Conservation (phyloP, 2,329 filamentous ascomycete genomes). For the Fusarium tjaetaba region DNA sequence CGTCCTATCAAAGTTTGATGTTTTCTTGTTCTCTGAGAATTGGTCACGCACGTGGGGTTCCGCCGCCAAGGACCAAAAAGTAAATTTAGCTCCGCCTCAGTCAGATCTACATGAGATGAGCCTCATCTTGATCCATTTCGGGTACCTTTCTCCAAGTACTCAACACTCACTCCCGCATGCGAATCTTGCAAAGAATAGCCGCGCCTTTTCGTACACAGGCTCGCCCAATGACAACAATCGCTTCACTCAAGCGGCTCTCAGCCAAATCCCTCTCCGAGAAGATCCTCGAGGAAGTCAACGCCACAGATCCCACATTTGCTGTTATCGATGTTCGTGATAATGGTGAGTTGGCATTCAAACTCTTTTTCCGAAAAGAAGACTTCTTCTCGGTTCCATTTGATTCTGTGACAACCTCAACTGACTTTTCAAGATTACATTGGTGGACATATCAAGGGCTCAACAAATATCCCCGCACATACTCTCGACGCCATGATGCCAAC, state of each 20-base stretch:
- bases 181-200: not conserved
- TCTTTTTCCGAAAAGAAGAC: not conserved
- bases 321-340: conserved; percentile 91
- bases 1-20: not conserved
- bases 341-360: conserved; percentile 57
- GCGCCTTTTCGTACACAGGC: conserved; percentile 12
- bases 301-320: conserved; percentile 64
- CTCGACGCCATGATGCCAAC: conserved; percentile 83
- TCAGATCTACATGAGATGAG: conserved; percentile 9
- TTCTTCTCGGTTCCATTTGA: not conserved
- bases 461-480: conserved; percentile 77
- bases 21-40: not conserved
- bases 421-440: conserved; percentile 78
- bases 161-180: conserved; percentile 23
- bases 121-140: conserved; percentile 1
- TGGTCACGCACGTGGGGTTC: not conserved
- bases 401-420: not conserved
- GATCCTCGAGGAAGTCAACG: conserved; percentile 62
- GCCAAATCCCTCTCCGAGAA: conserved; percentile 74
- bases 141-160: not conserved
- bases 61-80: not conserved
- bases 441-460: conserved; percentile 83
- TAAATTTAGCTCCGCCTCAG: conserved; percentile 10
- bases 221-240: conserved; percentile 63
- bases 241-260: conserved; percentile 72